These are phyloP conservation scores for Turnera subulata DNA, from an alignment of 345 rosid genomes.

Conservation along the genomic window DNA sequence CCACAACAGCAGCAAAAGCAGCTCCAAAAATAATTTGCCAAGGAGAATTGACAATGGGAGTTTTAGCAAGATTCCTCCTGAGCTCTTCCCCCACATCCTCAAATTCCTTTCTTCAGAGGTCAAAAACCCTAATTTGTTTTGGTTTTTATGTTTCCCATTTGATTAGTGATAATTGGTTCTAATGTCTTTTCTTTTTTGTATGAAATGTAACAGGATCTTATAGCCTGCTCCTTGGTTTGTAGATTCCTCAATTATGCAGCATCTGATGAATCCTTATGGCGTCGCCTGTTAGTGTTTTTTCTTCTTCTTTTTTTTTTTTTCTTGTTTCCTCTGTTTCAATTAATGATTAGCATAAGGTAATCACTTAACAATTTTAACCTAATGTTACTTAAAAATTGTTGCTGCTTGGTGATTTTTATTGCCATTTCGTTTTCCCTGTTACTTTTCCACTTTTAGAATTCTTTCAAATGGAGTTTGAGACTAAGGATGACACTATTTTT, in stretches of 20 bases:
- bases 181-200: neutral
- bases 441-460: neutral
- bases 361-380: no score
- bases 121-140: neutral
- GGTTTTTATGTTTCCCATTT: neutral
- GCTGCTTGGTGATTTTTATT: no score
- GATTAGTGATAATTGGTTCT: neutral
- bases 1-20: neutral
- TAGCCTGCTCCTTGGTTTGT: constrained; percentile 78
- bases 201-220: constrained; percentile 57
- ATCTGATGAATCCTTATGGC: constrained; percentile 90
- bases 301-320: neutral
- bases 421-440: neutral
- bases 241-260: constrained; percentile 71
- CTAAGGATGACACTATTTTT: neutral
- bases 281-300: constrained; percentile 63
- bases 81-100: constrained; percentile 74
- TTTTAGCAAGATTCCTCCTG: constrained; percentile 72
- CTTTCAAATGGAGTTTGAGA: neutral
- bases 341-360: neutral
- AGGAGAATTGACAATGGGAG: constrained; percentile 62
- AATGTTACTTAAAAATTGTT: no score
- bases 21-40: no score
- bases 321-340: neutral
- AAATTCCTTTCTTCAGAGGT: constrained; percentile 96